Conservation (phyloP, 2,329 filamentous ascomycete genomes). For the Helotiales sp. region DNA sequence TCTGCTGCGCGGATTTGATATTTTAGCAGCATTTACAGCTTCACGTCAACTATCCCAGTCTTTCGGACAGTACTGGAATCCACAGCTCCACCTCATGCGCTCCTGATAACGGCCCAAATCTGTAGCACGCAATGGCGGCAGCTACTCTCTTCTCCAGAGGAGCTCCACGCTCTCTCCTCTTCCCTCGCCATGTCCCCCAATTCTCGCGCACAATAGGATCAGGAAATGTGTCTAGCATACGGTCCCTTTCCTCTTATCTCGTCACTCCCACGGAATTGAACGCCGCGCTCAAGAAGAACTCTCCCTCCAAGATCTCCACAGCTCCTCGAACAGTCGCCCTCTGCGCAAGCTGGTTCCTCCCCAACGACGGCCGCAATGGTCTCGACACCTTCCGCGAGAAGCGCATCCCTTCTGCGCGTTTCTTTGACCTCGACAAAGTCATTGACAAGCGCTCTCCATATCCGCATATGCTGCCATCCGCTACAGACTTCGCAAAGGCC, state of each 20-base stretch:
- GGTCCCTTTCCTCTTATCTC: constrained; percentile 78
- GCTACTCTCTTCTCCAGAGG: constrained; percentile 33
- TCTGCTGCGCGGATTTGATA: neutral
- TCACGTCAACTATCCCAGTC: constrained; percentile 6
- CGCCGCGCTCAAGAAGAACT: constrained; percentile 81
- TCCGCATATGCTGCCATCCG: constrained; percentile 92
- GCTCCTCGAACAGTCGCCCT: constrained; percentile 85
- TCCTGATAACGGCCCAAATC: constrained; percentile 27
- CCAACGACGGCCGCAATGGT: constrained; percentile 85
- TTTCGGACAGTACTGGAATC: neutral
- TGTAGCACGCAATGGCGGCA: constrained; percentile 40
- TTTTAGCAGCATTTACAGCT: constrained; percentile 14
- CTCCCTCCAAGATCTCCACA: constrained; percentile 77
- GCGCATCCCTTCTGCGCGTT: constrained; percentile 87
- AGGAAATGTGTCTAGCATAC: constrained; percentile 46
- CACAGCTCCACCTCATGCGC: constrained; percentile 27
- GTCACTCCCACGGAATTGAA: constrained; percentile 83
- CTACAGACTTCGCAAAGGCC: constrained; percentile 80
- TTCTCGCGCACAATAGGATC: constrained; percentile 31
- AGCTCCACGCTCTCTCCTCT: constrained; percentile 23
- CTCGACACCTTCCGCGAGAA: constrained; percentile 79
- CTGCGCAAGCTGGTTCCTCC: constrained; percentile 95
- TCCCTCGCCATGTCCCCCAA: constrained; percentile 22
- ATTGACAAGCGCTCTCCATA: constrained; percentile 88
- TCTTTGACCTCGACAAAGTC: constrained; percentile 94